Evolutionary conservation across 768 basidiomycete species (phyloP).

Genomic region (Pleurotus sapidus): DNA sequence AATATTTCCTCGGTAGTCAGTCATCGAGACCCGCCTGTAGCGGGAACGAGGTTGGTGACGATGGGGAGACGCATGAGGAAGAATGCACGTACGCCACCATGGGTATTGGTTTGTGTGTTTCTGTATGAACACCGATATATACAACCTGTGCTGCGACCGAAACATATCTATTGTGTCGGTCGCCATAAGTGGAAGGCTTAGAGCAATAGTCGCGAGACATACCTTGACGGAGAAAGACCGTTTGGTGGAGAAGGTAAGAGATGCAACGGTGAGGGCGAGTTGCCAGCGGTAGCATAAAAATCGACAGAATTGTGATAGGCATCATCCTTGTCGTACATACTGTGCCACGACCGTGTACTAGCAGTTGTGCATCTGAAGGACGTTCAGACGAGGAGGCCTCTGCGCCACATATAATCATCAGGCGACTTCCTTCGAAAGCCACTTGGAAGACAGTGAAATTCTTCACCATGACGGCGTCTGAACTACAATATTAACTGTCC

Average conservation of each 20-base stretch:
- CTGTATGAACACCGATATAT: constrained; percentile 23
- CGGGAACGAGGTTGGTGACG: not conserved
- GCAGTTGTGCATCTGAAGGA: not conserved
- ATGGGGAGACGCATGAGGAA: too few species aligned
- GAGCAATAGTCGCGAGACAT: not conserved
- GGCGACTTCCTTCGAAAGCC: not conserved
- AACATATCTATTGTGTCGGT: constrained; percentile 36
- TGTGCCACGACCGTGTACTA: not conserved
- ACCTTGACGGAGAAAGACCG: not conserved
- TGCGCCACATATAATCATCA: constrained; percentile 3
- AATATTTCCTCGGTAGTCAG: constrained; percentile 43
- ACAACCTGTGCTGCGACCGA: constrained; percentile 44
- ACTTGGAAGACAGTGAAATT: not conserved
- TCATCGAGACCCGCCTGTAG: constrained; percentile 46
- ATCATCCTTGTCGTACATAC: constrained; percentile 2
- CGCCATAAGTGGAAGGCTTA: too few species aligned
- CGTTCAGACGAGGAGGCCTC: not conserved
- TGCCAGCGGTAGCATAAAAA: not conserved
- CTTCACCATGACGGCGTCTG: constrained; percentile 3
- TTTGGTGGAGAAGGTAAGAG: not conserved
- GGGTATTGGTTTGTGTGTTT: constrained; percentile 34
- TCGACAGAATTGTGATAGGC: not conserved
- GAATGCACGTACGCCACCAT: constrained; percentile 47
- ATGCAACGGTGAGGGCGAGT: not conserved
- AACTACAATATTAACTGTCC: constrained; percentile 3